Conservation (phyloP, 2,329 filamentous ascomycete species). For the Dothideomycetes sp. region DNA sequence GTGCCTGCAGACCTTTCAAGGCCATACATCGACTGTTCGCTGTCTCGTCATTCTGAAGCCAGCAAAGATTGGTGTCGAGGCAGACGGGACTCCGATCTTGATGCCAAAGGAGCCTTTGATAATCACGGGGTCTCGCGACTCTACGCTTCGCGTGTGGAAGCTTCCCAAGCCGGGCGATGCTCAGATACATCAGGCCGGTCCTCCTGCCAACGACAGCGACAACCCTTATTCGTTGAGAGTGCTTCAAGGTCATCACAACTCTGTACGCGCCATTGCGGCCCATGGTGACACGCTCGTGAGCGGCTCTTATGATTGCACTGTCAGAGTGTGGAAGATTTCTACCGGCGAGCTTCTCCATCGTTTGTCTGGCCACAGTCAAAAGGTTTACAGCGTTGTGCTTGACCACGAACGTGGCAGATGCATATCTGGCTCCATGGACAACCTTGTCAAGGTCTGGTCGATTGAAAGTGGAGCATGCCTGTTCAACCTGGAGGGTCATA, state of each 20-base stretch:
- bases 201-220: conserved; percentile 61
- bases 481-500: conserved; percentile 86
- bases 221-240: conserved; percentile 93
- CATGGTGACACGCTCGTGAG: conserved; percentile 93
- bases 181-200: conserved; percentile 67
- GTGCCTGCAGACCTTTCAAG: conserved; percentile 92
- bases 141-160: conserved; percentile 87
- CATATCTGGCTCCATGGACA: conserved; percentile 98
- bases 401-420: conserved; percentile 87
- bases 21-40: conserved; percentile 92
- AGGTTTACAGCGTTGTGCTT: conserved; percentile 94
- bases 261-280: conserved; percentile 89
- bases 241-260: conserved; percentile 78
- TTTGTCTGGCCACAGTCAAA: conserved; percentile 75
- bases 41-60: conserved; percentile 93
- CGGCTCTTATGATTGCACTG: conserved; percentile 90
- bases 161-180: conserved; percentile 71
- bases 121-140: conserved; percentile 93
- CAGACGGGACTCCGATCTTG: conserved; percentile 67
- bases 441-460: conserved; percentile 95
- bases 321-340: conserved; percentile 94
- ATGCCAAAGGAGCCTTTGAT: conserved; percentile 92
- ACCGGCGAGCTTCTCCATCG: conserved; percentile 81
- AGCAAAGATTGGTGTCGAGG: conserved; percentile 58
- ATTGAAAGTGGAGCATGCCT: conserved; percentile 74